Conservation (phyloP, 192 early-diverging fungal species). For the Linnemannia exigua region DNA sequence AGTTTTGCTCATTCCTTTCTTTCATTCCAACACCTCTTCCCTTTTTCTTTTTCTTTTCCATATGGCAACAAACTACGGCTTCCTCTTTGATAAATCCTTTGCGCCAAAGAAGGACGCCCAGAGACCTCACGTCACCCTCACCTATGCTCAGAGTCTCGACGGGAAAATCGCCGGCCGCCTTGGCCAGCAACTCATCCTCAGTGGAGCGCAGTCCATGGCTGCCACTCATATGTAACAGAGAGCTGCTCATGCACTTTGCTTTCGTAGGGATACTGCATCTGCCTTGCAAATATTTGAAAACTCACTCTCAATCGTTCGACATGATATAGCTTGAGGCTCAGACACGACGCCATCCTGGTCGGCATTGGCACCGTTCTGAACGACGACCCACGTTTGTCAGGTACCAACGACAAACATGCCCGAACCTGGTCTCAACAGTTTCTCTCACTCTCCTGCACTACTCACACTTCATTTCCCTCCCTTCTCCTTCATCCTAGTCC, state of each 20-base stretch:
- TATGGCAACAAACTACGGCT: conserved; percentile 11
- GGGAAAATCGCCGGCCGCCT: conserved; percentile 76
- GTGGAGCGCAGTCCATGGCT: conserved; percentile 77
- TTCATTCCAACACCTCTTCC: not conserved
- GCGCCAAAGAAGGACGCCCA: not conserved
- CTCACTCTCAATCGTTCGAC: not conserved
- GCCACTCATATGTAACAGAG: conserved; percentile 80
- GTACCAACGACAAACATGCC: conserved; percentile 3
- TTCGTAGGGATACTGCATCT: not conserved
- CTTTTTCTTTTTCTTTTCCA: not conserved
- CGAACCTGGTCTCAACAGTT: not conserved
- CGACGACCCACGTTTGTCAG: conserved; percentile 86
- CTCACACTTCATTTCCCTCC: not conserved
- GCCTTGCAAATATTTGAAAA: not conserved
- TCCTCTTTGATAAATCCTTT: conserved; percentile 31
- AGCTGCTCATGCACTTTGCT: not conserved
- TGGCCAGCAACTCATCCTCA: conserved; percentile 76
- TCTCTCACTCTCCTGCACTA: not conserved
- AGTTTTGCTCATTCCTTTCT: not conserved
- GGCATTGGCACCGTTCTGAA: conserved; percentile 85
- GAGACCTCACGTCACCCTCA: conserved; percentile 79
- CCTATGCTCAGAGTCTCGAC: conserved; percentile 93
- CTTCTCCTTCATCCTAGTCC: conserved; percentile 18
- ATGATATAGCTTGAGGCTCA: conserved; percentile 67
- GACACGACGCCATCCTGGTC: conserved; percentile 88